Conservation (phyloP, 2,329 filamentous ascomycete genomes). For the Colletotrichum tropicicola region DNA sequence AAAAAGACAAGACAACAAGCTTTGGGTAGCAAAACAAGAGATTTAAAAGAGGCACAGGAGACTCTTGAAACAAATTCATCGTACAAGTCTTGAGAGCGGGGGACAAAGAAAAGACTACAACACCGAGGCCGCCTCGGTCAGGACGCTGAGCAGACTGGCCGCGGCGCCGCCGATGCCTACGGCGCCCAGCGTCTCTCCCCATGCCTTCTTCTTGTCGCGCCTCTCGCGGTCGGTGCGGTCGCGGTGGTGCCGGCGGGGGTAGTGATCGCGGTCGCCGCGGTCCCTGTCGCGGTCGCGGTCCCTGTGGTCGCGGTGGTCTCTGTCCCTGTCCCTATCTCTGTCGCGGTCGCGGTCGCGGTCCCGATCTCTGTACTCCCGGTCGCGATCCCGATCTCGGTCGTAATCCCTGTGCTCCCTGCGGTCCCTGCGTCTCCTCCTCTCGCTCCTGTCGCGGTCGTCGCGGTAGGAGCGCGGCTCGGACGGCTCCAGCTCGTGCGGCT, state of each 20-base stretch:
- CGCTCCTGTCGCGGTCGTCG: conserved; percentile 43
- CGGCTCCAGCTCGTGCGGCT: conserved; percentile 53
- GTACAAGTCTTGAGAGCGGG: too few relatives aligned
- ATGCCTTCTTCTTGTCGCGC: conserved; percentile 53
- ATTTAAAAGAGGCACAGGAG: neutral
- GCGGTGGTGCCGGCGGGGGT: conserved; percentile 42
- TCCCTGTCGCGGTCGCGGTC: conserved; percentile 50
- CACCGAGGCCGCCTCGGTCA: conserved; percentile 62
- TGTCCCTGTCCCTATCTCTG: conserved; percentile 39
- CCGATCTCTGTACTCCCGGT: conserved; percentile 43
- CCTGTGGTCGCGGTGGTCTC: conserved; percentile 41
- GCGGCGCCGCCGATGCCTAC: conserved; percentile 70
- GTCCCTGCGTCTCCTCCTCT: conserved; percentile 33
- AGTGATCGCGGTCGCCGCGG: conserved; percentile 46
- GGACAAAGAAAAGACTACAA: conserved; percentile 29
- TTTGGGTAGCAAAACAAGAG: neutral
- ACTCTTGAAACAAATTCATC: too few relatives aligned
- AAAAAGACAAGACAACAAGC: too few relatives aligned
- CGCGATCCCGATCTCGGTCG: conserved; percentile 38
- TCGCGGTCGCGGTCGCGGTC: conserved; percentile 51
- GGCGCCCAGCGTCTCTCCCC: conserved; percentile 63
- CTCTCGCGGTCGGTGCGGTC: conserved; percentile 36
- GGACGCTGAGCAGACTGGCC: conserved; percentile 64
- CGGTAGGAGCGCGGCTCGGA: conserved; percentile 37
- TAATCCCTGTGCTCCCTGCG: conserved; percentile 30